Conservation (phyloP, 2,329 filamentous ascomycete genomes). For the Rhynchosporium graminicola region DNA sequence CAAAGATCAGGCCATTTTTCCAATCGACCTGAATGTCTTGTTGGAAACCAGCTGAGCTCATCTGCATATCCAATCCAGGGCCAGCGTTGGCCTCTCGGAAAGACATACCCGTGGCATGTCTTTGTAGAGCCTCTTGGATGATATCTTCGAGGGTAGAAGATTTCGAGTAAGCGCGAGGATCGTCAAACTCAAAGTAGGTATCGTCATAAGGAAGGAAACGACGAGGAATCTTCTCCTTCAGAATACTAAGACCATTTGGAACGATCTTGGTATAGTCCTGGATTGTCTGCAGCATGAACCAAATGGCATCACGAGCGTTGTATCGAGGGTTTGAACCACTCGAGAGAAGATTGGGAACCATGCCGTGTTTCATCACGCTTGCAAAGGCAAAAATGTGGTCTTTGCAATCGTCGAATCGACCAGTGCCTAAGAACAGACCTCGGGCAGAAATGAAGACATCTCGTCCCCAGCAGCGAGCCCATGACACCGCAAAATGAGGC, state of each 20-base stretch:
- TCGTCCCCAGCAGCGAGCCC: conserved; percentile 95
- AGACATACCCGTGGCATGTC: conserved; percentile 86
- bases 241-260: conserved; percentile 71
- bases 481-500: conserved; percentile 90
- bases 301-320: conserved; percentile 93
- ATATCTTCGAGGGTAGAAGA: conserved; percentile 84
- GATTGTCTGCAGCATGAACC: conserved; percentile 96
- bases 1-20: conserved; percentile 87
- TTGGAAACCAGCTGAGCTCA: conserved; percentile 90
- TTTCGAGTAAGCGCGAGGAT: conserved; percentile 80
- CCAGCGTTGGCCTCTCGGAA: conserved; percentile 96
- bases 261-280: conserved; percentile 87
- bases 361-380: conserved; percentile 94
- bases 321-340: conserved; percentile 86
- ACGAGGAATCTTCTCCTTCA: conserved; percentile 76
- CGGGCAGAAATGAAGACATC: conserved; percentile 96
- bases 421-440: conserved; percentile 87
- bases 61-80: conserved; percentile 83
- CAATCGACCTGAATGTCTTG: conserved; percentile 91
- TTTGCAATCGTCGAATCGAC: conserved; percentile 82
- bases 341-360: conserved; percentile 93
- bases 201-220: conserved; percentile 95
- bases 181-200: conserved; percentile 84
- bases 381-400: conserved; percentile 95
- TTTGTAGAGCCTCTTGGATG: conserved; percentile 89